These are phyloP conservation scores for Macrophomina pseudophaseolina DNA, from an alignment of 2,329 filamentous ascomycete species.

Conservation along the genomic window DNA sequence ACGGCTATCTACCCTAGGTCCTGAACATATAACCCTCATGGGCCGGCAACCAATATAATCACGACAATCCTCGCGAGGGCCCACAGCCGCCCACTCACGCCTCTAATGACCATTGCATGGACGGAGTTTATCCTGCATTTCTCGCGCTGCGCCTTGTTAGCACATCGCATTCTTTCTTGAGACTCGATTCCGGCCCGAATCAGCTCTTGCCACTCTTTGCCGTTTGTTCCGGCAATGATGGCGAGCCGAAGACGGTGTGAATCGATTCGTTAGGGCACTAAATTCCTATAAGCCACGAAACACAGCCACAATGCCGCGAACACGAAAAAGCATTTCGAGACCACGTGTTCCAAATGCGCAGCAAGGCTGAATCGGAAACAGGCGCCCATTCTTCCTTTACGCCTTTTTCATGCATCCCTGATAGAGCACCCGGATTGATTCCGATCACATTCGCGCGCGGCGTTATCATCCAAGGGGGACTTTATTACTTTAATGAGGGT, in stretches of 20 bases:
- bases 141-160: slow-evolving; percentile 5
- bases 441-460: slow-evolving; percentile 13
- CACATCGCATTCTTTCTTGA: slow-evolving; percentile 13
- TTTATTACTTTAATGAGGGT: slow-evolving; percentile 23
- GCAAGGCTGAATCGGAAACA: slow-evolving; percentile 5
- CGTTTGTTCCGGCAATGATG: slow-evolving; percentile 2
- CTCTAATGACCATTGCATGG: slow-evolving; percentile 27
- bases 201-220: slow-evolving; percentile 1
- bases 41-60: slow-evolving; percentile 9
- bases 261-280: slow-evolving; percentile 1
- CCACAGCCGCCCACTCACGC: slow-evolving; percentile 23
- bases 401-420: slow-evolving; percentile 15
- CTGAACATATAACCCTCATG: background rate
- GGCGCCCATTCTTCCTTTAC: slow-evolving; percentile 10
- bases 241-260: background rate
- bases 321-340: background rate
- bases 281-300: background rate
- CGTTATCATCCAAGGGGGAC: background rate
- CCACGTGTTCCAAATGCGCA: background rate
- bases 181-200: slow-evolving; percentile 12
- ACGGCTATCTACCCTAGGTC: background rate
- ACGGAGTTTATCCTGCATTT: slow-evolving; percentile 27
- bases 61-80: slow-evolving; percentile 6
- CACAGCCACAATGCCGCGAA: slow-evolving; percentile 15
- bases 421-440: slow-evolving; percentile 17